These are phyloP conservation scores for Rhodotorula mucilaginosa DNA, from an alignment of 1,284 basidiomycete genomes.

Conservation along the genomic window DNA sequence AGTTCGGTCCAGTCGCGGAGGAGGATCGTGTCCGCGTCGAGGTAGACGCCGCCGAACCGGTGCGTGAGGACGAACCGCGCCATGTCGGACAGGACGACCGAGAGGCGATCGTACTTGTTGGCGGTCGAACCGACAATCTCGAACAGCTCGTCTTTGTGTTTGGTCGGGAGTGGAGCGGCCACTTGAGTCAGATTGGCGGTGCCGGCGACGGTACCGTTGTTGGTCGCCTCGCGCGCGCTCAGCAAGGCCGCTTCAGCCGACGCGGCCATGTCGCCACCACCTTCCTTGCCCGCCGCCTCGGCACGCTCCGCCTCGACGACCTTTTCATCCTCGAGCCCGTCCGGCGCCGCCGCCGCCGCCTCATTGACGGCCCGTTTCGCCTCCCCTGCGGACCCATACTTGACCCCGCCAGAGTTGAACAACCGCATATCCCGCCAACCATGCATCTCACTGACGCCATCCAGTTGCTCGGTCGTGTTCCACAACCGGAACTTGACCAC, in stretches of 20 bases:
- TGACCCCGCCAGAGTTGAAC: slow-evolving; percentile 73
- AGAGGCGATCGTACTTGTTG: slow-evolving; percentile 69
- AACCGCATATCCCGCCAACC: slow-evolving; percentile 69
- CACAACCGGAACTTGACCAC: slow-evolving; percentile 80
- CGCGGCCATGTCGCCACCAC: slow-evolving; percentile 41
- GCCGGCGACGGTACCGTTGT: slow-evolving; percentile 8
- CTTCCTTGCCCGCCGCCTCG: slow-evolving; percentile 21
- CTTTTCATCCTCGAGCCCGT: slow-evolving; percentile 33
- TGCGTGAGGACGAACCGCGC: slow-evolving; percentile 80
- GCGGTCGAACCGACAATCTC: slow-evolving; percentile 72
- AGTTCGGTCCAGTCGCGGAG: slow-evolving; percentile 88
- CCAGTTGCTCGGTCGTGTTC: slow-evolving; percentile 85
- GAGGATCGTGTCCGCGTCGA: slow-evolving; percentile 82
- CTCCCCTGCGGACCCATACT: slow-evolving; percentile 50
- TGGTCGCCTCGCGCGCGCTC: slow-evolving; percentile 29
- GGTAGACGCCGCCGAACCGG: slow-evolving; percentile 79
- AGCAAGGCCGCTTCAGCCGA: slow-evolving; percentile 39
- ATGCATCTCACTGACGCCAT: slow-evolving; percentile 71
- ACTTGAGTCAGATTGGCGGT: slow-evolving; percentile 15
- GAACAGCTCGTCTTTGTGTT: slow-evolving; percentile 61
- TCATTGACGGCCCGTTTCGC: slow-evolving; percentile 16
- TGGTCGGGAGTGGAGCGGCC: slow-evolving; percentile 23
- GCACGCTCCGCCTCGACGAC: slow-evolving; percentile 28
- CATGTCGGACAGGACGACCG: slow-evolving; percentile 81
- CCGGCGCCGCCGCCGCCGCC: slow-evolving; percentile 18